Evolutionary conservation across 495 filamentous ascomycete species (phyloP), one percentile per base, ranked within the genome.

Genomic region (Hypomontagnella submonticulosa): DNA sequence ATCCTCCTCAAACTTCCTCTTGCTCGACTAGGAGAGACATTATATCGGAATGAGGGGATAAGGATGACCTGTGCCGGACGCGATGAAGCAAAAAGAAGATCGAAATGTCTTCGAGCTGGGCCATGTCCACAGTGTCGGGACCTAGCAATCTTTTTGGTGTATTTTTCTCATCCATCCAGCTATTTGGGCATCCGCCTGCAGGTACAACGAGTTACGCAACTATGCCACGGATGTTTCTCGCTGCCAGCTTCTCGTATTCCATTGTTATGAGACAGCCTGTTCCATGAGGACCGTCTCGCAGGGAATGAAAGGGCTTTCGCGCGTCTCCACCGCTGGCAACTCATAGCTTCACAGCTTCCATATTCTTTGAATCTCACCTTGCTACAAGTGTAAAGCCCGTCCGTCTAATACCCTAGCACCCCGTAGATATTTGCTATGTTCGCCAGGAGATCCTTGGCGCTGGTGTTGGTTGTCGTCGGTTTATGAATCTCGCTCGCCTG

Each of bases 251-350:
- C 23, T 64, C 40, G 50, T 53, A 53, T 57, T 40, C 47, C 40
- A 40, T 32, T 70, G 27, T 61, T 49, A 66, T 70, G 67, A 70
- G 67, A 70, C 67, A 70, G 56, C 38, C 48, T 62, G 67, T 70
- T 50, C 62, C 67, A 62, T 66, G 61, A 70, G 38, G 61, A 47
- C 52, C 61, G 67, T 70, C 67, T 66, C 47, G 46, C 53, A 54
- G 52, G 49, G 56, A 66, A 70, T 66, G 61, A 70, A 70, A 66
- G 67, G 67, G 56, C 57, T 61, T 50, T 69, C 50, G 36, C 48
- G 40, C 50, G 49, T 51, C 60, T 56, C 58, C 65, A 60, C 65
- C 41, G 13, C 64, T 43, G 6, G 33, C 34, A 36, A 27, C 33
- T 53, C 38, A 49, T 27, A 49, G 20, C 20, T 48, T 48, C 37